Conservation (phyloP, 2,329 filamentous ascomycete genomes). For the Scleromitrula shiraiana region DNA sequence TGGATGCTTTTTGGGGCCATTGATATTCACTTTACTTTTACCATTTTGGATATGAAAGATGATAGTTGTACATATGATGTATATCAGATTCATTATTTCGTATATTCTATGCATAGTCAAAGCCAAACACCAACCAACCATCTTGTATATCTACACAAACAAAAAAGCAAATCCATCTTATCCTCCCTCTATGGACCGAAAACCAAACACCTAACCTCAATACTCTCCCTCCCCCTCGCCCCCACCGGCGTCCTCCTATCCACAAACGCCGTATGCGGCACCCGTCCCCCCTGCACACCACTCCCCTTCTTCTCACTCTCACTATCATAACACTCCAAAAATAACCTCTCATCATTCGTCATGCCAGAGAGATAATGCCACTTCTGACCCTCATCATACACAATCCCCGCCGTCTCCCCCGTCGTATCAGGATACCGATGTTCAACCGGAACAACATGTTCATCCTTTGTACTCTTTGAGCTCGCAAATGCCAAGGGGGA, state of each 20-base stretch:
- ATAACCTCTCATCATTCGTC: conserved; percentile 28
- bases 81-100: too few relatives aligned
- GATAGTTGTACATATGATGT: too few relatives aligned
- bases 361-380: conserved; percentile 30
- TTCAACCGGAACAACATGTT: conserved; percentile 28
- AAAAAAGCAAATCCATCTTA: too few relatives aligned
- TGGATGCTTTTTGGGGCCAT: too few relatives aligned
- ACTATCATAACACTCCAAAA: conserved; percentile 30
- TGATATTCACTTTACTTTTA: too few relatives aligned
- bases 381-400: conserved; percentile 26
- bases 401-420: conserved; percentile 28
- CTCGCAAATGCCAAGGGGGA: conserved; percentile 28
- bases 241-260: conserved; percentile 64
- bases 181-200: conserved; percentile 48
- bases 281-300: conserved; percentile 44
- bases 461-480: conserved; percentile 22
- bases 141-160: too few relatives aligned
- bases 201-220: conserved; percentile 79
- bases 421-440: conserved; percentile 28
- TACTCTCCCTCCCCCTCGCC: conserved; percentile 71
- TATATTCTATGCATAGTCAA: too few relatives aligned
- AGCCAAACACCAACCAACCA: too few relatives aligned
- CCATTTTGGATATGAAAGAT: too few relatives aligned
- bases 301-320: conserved; percentile 39
- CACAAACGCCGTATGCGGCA: conserved; percentile 56